Evolutionary conservation across 176 grass and related monocot genomes (phyloP).

Genomic region (Cocos nucifera): DNA sequence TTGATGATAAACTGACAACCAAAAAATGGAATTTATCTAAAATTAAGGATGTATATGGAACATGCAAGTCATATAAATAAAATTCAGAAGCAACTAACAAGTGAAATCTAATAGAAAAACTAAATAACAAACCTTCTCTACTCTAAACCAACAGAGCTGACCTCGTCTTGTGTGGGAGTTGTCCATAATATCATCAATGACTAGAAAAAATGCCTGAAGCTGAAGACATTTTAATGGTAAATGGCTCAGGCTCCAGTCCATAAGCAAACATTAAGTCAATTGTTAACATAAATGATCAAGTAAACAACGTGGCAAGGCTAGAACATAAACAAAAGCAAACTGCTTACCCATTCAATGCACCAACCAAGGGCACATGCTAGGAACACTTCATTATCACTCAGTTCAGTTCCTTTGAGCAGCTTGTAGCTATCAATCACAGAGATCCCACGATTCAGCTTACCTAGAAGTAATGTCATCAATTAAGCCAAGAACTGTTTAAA

Average conservation of each 20-base stretch:
- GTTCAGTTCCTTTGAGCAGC: constrained; percentile 55
- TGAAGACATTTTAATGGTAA: constrained; percentile 25
- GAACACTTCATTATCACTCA: constrained; percentile 60
- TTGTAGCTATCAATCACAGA: constrained; percentile 96
- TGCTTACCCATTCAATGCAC: constrained; percentile 98
- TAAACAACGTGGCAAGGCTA: no score
- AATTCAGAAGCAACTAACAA: background rate
- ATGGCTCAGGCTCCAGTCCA: constrained; percentile 1
- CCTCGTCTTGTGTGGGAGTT: constrained; percentile 81
- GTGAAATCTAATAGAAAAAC: background rate
- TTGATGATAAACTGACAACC: no score
- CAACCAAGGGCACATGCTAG: constrained; percentile 86
- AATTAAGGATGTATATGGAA: no score
- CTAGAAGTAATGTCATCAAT: constrained; percentile 12
- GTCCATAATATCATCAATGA: constrained; percentile 99
- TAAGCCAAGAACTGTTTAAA: background rate
- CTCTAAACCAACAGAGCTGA: constrained; percentile 87
- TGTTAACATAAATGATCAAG: no score
- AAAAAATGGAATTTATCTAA: no score
- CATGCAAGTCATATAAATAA: no score
- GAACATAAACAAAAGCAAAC: background rate
- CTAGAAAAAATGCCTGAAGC: constrained; percentile 99
- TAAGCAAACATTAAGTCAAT: constrained; percentile 16
- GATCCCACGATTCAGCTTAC: constrained; percentile 71
- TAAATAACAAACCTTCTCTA: constrained; percentile 58